A percentile compares a stretch with the other conserved stretches of the same genome.
phyloP scores from a whole-genome alignment of 1,284 basidiomycete genomes.

The Heterobasidion parviporum region DNA sequence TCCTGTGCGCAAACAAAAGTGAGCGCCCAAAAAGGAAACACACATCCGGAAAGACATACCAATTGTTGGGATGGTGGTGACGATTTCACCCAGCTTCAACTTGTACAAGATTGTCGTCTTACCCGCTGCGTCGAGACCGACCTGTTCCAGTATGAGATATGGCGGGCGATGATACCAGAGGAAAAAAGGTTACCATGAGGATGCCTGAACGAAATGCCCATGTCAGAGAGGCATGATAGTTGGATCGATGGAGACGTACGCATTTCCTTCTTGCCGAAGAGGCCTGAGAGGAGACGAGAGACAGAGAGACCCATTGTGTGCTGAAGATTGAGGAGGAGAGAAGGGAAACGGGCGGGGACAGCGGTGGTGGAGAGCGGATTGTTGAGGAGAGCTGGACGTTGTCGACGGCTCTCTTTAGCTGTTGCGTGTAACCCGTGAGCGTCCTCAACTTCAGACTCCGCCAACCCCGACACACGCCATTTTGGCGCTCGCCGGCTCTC shows the following conservation, averaged over 20 bases:
- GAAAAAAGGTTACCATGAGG: constrained; percentile 41
- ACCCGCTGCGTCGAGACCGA: constrained; percentile 96
- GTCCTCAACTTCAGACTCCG: constrained; percentile 13
- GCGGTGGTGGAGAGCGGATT: constrained; percentile 17
- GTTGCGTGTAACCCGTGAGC: constrained; percentile 18
- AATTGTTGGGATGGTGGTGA: constrained; percentile 99
- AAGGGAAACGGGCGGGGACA: constrained; percentile 9
- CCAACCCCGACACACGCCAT: constrained; percentile 1
- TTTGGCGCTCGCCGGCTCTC: background rate
- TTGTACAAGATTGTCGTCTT: constrained; percentile 99
- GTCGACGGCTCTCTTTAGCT: constrained; percentile 11
- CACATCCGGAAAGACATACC: constrained; percentile 47
- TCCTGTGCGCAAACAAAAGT: constrained; percentile 37
- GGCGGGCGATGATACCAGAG: background rate
- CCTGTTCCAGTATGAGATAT: constrained; percentile 33
- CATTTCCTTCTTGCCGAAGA: constrained; percentile 99
- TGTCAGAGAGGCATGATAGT: constrained; percentile 11
- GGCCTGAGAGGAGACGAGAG: constrained; percentile 73
- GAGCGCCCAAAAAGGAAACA: background rate
- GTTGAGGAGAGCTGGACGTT: constrained; percentile 9
- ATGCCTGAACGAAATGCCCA: constrained; percentile 30
- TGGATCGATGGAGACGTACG: constrained; percentile 50
- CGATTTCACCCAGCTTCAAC: constrained; percentile 97
- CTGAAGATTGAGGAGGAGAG: constrained; percentile 10
- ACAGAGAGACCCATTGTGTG: constrained; percentile 77